Evolutionary conservation across 495 filamentous ascomycete genomes (phyloP).

Genomic region (Penicillium goetzii): DNA sequence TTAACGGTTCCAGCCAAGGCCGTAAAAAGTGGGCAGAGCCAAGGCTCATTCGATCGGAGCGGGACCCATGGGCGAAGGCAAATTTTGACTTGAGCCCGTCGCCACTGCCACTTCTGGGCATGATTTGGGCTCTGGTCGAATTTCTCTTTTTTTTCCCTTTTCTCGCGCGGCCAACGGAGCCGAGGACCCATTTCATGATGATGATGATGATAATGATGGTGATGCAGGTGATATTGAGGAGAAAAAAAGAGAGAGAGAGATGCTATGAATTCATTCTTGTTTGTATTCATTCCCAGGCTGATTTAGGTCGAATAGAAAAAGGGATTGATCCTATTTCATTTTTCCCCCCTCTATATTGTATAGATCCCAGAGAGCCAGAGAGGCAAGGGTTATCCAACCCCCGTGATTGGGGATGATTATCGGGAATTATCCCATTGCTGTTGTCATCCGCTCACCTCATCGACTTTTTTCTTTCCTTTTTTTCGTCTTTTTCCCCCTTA

Average conservation of each 20-base stretch:
- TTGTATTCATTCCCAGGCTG: background rate
- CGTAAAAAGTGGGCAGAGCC: background rate
- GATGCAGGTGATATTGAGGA: too few relatives aligned
- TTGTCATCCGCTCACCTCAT: conserved; percentile 24
- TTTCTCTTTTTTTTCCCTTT: background rate
- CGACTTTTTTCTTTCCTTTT: background rate
- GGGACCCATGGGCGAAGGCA: conserved; percentile 14
- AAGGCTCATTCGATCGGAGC: conserved; percentile 2
- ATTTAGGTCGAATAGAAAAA: background rate
- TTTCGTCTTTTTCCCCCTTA: conserved; percentile 11
- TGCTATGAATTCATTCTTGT: background rate
- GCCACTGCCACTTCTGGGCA: background rate
- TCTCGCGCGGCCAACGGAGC: conserved; percentile 1
- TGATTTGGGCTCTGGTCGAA: background rate
- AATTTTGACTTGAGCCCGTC: background rate
- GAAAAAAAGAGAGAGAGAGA: background rate
- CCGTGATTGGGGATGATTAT: conserved; percentile 10
- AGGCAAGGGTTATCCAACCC: background rate
- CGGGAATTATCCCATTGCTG: conserved; percentile 30
- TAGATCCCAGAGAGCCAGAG: background rate
- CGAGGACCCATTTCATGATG: conserved; percentile 8
- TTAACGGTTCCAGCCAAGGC: background rate
- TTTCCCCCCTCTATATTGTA: background rate
- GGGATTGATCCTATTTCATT: background rate
- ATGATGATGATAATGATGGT: background rate